Evolutionary conservation across 2,329 filamentous ascomycete species (phyloP), one percentile per base, ranked within the genome.

Genomic region (Colletotrichum echinochloae): DNA sequence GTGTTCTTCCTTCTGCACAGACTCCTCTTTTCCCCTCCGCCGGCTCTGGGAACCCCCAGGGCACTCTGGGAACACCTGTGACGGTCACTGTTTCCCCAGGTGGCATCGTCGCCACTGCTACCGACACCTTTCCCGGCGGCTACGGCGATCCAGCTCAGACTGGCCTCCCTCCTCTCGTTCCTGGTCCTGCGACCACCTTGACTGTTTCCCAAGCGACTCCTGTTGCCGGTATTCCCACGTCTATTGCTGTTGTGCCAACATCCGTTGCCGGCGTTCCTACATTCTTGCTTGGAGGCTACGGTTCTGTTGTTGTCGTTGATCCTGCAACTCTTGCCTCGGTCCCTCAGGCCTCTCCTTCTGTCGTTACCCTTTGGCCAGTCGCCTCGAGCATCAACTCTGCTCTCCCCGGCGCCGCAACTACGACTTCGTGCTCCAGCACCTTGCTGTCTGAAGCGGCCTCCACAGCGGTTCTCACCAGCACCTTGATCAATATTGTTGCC

Each of bases 401-500:
- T 51, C 48, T 54, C 26, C 62, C 62, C 23, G 39, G 20, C 7
- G 30, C 66, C 16, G 55, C 37, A 16, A 49, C 62, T 23, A 48
- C 37, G 33, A 66, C 62, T 9, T 70, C 55, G 28, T 70, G 66
- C 41, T 48, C 66, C 4, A 66, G 48, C 2, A 66, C 62, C 9
- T 14, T 60, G 23, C 11, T n/a, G 2, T 35, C 60, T 7, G 51
- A 37, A 16, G 16, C 9, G 41, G 51, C 23, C 2, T 46, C 39
- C 57, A 54, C 74, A 2, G 73, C 73, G 9, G 69, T 81, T 3
- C 74, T 78, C 26, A 83, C 81, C 9, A 79, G 77, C 59, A 83
- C 80, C 26, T 82, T 81, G 79, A 77, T 78, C 65, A 83, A 83
- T 39, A 62, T 82, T 56, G 79, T 83, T 33, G 74, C 76, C 1